These are phyloP conservation scores for Pontederia crassipes DNA, from an alignment of 176 grass and related monocot genomes.

Conservation along the genomic window DNA sequence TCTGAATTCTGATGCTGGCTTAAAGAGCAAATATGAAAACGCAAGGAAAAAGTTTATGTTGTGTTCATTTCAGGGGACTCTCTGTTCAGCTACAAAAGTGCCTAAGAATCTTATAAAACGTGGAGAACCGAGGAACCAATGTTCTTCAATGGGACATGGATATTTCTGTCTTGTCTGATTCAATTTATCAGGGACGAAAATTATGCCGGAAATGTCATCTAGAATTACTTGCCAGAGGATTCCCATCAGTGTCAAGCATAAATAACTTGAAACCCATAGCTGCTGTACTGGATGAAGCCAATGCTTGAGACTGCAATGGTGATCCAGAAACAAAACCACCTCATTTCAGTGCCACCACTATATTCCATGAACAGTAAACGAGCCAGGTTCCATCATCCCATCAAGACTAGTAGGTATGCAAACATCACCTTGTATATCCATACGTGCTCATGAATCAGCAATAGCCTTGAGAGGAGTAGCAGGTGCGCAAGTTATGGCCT, in stretches of 20 bases:
- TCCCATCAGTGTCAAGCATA: slow-evolving; percentile 53
- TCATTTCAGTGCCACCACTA: slow-evolving; percentile 86
- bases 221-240: slow-evolving; percentile 56
- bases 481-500: slow-evolving; percentile 94
- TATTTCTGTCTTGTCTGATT: no score
- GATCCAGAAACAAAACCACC: slow-evolving; percentile 80
- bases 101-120: no score
- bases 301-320: slow-evolving; percentile 69
- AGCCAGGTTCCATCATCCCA: slow-evolving; percentile 99
- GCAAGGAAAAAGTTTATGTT: no score
- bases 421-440: slow-evolving; percentile 93
- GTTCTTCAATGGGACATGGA: no score
- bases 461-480: slow-evolving; percentile 77
- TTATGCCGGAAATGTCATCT: neutral
- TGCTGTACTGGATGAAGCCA: slow-evolving; percentile 89
- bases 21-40: no score
- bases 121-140: no score
- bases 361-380: slow-evolving; percentile 98
- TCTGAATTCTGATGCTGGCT: no score
- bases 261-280: slow-evolving; percentile 74
- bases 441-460: slow-evolving; percentile 89
- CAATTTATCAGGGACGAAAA: neutral
- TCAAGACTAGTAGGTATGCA: slow-evolving; percentile 89
- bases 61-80: no score
- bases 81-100: no score